Conservation (phyloP, 306 rosid genomes). For the Cucurbita moschata region DNA sequence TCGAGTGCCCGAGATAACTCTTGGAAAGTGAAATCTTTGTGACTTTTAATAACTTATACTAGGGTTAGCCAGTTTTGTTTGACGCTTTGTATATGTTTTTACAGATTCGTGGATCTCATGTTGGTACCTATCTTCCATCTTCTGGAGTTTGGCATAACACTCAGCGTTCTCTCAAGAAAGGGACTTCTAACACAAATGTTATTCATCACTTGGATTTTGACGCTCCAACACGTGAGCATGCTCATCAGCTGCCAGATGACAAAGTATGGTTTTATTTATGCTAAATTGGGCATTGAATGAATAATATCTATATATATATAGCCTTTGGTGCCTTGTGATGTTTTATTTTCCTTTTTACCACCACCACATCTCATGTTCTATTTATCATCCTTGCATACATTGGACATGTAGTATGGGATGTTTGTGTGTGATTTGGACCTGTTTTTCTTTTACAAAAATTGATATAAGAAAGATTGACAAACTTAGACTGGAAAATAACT, state of each 20-base stretch:
- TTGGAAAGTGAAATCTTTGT: neutral
- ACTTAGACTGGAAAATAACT: neutral
- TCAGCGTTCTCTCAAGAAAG: constrained; percentile 68
- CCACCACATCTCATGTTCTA: neutral
- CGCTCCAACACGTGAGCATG: constrained; percentile 96
- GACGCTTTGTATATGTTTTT: neutral
- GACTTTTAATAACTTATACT: neutral
- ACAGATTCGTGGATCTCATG: constrained; percentile 90
- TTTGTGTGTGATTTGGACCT: neutral
- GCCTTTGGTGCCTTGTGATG: neutral
- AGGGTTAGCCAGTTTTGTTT: neutral
- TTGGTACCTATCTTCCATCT: constrained; percentile 74
- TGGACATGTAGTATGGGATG: neutral
- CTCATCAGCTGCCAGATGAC: constrained; percentile 76
- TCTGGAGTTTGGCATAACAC: constrained; percentile 96
- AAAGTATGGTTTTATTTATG: constrained; percentile 26
- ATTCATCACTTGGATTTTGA: constrained; percentile 92
- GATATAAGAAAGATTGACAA: neutral
- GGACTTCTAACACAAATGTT: constrained; percentile 35
- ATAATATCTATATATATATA: no score
- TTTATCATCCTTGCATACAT: neutral
- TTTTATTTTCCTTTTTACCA: neutral
- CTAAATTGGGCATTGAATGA: neutral
- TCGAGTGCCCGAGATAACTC: neutral
- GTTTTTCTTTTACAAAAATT: neutral